Evolutionary conservation across 2,329 filamentous ascomycete genomes (phyloP).

Genomic region (Colletotrichum trifolii): DNA sequence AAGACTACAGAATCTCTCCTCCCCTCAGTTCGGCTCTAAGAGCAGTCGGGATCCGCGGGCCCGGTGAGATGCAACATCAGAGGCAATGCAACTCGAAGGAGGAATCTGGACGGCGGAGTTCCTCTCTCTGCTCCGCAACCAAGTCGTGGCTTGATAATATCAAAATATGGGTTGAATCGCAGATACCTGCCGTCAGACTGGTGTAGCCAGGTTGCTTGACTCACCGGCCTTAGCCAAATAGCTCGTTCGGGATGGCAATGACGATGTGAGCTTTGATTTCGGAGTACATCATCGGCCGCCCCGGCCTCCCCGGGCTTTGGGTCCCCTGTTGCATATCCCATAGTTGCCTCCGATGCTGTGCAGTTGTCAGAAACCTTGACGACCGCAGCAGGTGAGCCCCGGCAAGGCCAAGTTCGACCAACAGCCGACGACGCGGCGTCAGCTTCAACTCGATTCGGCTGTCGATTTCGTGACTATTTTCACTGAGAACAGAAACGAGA

Average conservation of each 20-base stretch:
- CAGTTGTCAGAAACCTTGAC: slow-evolving; percentile 3
- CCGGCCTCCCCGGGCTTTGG: slow-evolving; percentile 22
- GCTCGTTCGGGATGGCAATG: too few relatives aligned
- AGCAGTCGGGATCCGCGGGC: not conserved
- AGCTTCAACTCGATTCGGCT: slow-evolving; percentile 15
- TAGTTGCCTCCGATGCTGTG: not conserved
- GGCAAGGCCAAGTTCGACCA: slow-evolving; percentile 4
- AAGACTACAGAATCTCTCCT: not conserved
- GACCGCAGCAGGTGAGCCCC: not conserved
- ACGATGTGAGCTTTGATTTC: not conserved
- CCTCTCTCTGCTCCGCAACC: slow-evolving; percentile 18
- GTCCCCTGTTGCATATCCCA: slow-evolving; percentile 23
- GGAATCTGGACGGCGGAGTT: slow-evolving; percentile 14
- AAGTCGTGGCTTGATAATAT: slow-evolving; percentile 1
- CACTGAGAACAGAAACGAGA: not conserved
- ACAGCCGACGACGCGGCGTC: slow-evolving; percentile 24
- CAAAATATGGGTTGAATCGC: slow-evolving; percentile 1
- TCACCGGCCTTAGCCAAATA: not conserved
- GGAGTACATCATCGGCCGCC: slow-evolving; percentile 24
- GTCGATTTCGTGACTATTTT: slow-evolving; percentile 6
- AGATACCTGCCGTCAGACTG: slow-evolving; percentile 21
- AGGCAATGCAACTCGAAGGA: not conserved
- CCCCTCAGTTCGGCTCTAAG: not conserved
- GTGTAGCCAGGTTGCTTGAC: slow-evolving; percentile 19
- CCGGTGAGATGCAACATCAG: not conserved